Conservation (phyloP, 768 basidiomycete genomes). For the Tylopilus sp. region DNA sequence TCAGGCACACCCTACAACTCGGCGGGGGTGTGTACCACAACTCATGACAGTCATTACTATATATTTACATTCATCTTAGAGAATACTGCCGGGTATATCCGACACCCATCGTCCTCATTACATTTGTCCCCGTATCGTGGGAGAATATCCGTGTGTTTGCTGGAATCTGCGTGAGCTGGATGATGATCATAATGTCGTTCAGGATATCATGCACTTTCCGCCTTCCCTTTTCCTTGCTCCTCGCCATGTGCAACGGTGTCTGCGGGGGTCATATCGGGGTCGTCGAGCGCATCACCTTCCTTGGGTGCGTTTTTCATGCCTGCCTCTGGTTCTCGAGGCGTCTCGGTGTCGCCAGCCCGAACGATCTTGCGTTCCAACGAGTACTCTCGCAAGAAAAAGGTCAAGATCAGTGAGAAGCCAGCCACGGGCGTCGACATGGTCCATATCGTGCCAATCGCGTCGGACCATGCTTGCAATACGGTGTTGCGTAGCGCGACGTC, state of each 20-base stretch:
- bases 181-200: not conserved
- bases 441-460: conserved; percentile 64
- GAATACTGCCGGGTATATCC: not conserved
- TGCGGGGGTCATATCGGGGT: not conserved
- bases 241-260: not conserved
- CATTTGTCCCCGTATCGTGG: not conserved
- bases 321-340: conserved; percentile 31
- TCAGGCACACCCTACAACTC: too few relatives aligned
- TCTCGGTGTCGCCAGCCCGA: conserved; percentile 28
- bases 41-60: too few relatives aligned
- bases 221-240: not conserved
- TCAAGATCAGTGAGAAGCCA: conserved; percentile 48
- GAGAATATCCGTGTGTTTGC: not conserved
- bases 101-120: not conserved
- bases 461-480: conserved; percentile 60
- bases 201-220: not conserved
- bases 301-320: not conserved
- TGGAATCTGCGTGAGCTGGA: conserved; percentile 3
- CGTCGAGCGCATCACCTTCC: not conserved
- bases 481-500: conserved; percentile 46
- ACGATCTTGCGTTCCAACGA: conserved; percentile 53
- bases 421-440: conserved; percentile 56
- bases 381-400: conserved; percentile 58
- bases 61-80: too few relatives aligned
- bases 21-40: too few relatives aligned